These are phyloP conservation scores for Aspergillus egyptiacus DNA, from an alignment of 495 filamentous ascomycete species.

Conservation along the genomic window DNA sequence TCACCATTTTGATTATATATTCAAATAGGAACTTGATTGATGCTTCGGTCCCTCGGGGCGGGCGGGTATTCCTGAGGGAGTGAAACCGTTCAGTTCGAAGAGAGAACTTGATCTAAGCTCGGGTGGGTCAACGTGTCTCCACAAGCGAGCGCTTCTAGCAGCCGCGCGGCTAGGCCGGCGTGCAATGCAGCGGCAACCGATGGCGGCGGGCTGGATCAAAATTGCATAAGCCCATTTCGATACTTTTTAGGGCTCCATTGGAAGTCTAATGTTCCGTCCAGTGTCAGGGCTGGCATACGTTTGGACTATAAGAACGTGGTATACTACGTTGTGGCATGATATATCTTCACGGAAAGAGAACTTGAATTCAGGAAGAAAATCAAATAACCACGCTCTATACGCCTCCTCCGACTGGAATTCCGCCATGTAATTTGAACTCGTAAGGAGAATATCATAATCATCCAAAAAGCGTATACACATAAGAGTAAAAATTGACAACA, in stretches of 20 bases:
- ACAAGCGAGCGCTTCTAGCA: slow-evolving; percentile 20
- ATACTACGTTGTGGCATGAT: neutral
- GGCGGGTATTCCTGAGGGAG: slow-evolving; percentile 14
- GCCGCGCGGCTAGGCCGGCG: slow-evolving; percentile 17
- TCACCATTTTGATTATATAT: slow-evolving; percentile 33
- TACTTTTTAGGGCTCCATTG: too few species aligned
- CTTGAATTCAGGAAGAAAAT: neutral
- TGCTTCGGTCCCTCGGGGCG: slow-evolving; percentile 13
- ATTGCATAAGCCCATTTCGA: too few species aligned
- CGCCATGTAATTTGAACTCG: slow-evolving; percentile 3
- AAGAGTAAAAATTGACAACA: slow-evolving; percentile 6
- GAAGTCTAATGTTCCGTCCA: too few species aligned
- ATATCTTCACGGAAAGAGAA: neutral
- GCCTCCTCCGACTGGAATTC: slow-evolving; percentile 3
- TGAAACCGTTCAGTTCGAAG: neutral
- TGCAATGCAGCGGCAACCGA: neutral
- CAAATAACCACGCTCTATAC: slow-evolving; percentile 6
- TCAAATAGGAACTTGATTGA: slow-evolving; percentile 7
- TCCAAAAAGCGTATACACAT: slow-evolving; percentile 17
- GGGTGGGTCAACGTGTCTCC: slow-evolving; percentile 18
- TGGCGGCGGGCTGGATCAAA: too few species aligned
- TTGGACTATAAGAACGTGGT: too few species aligned
- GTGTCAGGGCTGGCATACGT: too few species aligned
- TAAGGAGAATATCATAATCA: slow-evolving; percentile 7
- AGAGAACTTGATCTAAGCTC: slow-evolving; percentile 17